phyloP scores from a whole-genome alignment of 2,329 filamentous ascomycete genomes.

The Fusarium cicatricum region DNA sequence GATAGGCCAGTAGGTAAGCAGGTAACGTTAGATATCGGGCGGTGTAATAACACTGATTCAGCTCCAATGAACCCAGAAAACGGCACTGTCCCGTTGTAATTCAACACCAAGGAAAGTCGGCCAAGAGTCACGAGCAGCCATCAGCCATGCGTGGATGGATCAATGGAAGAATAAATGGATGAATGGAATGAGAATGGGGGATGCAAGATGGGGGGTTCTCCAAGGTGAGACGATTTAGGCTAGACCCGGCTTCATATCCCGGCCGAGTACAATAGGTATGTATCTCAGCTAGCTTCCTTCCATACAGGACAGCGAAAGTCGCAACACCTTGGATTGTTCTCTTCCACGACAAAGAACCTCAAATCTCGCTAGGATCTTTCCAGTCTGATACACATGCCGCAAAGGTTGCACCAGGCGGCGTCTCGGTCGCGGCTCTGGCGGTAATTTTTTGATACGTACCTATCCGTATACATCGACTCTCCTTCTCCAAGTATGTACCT shows the following conservation, averaged over 20 bases:
- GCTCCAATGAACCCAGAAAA: background rate
- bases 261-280: constrained; percentile 9
- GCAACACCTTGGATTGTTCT: constrained; percentile 13
- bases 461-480: no score
- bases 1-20: no score
- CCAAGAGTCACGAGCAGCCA: background rate
- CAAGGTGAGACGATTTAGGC: constrained; percentile 41
- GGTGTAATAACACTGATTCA: no score
- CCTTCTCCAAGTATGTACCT: no score
- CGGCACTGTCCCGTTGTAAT: constrained; percentile 6
- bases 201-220: no score
- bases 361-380: constrained; percentile 23
- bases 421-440: constrained; percentile 37
- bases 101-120: background rate
- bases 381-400: constrained; percentile 22
- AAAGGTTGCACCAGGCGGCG: constrained; percentile 16
- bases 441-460: constrained; percentile 11
- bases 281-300: no score
- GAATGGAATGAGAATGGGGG: constrained; percentile 16
- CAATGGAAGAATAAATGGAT: constrained; percentile 18
- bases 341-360: background rate
- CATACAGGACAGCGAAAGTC: no score
- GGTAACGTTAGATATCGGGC: no score
- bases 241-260: constrained; percentile 34
- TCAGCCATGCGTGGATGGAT: background rate